phyloP scores from a whole-genome alignment of 352 stramenopile species.

The Phytophthora rubi region DNA sequence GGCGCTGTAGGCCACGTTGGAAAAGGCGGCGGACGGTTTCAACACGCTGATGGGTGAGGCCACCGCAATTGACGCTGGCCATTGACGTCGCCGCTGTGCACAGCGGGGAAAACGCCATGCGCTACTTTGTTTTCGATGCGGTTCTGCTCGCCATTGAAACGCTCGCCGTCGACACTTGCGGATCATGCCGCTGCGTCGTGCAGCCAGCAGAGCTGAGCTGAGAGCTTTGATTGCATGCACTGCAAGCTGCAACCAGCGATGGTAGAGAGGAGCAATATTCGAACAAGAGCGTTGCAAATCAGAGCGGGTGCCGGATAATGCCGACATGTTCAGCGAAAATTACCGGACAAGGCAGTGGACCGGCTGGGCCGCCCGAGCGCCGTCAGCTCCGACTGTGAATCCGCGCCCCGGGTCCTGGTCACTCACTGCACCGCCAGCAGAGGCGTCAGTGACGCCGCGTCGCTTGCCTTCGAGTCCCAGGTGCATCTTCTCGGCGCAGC shows the following conservation, averaged over 20 bases:
- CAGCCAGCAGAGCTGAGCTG: background rate
- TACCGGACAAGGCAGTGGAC: constrained; percentile 24
- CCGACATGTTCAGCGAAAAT: constrained; percentile 4
- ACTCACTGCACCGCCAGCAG: background rate
- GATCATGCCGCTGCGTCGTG: background rate
- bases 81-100: constrained; percentile 4
- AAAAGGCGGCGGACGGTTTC: constrained; percentile 26
- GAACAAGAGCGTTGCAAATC: constrained; percentile 28
- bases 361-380: background rate
- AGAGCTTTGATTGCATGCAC: background rate
- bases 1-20: background rate
- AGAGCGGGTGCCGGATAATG: constrained; percentile 22
- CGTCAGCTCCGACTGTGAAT: background rate
- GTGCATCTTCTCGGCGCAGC: constrained; percentile 5
- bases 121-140: constrained; percentile 6
- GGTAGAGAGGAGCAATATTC: constrained; percentile 25
- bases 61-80: constrained; percentile 18
- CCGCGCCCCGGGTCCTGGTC: background rate
- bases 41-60: constrained; percentile 17
- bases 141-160: constrained; percentile 12
- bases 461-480: background rate
- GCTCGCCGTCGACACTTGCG: constrained; percentile 1
- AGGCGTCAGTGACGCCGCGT: too few species aligned
- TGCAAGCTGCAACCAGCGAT: constrained; percentile 4
- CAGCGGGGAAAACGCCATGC: background rate